A percentile compares a stretch with the other conserved stretches of the same genome.
phyloP scores from a whole-genome alignment of 2,329 filamentous ascomycete genomes.

The Xylariaceae sp. region DNA sequence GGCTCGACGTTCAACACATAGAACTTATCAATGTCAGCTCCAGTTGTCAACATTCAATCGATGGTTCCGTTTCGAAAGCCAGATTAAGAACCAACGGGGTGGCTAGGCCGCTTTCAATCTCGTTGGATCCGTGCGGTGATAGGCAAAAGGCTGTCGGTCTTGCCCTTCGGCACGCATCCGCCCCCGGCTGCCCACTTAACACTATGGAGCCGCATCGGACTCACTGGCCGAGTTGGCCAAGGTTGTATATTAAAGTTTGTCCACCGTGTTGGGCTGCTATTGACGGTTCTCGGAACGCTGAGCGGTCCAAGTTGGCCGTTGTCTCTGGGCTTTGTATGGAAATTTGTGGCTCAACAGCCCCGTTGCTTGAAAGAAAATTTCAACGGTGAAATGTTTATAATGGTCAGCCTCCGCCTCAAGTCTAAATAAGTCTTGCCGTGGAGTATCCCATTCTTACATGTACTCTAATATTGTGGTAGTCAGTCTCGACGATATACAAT shows the following conservation, averaged over 20 bases:
- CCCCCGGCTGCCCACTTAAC: slow-evolving; percentile 11
- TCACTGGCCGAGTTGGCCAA: slow-evolving; percentile 2
- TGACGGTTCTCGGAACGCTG: slow-evolving; percentile 14
- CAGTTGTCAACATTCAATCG: too few species aligned
- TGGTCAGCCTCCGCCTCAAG: too few species aligned
- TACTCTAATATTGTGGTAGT: too few species aligned
- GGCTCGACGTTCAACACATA: too few species aligned
- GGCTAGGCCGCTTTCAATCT: not conserved
- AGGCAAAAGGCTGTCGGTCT: slow-evolving; percentile 17
- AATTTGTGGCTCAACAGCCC: too few species aligned
- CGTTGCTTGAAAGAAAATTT: too few species aligned
- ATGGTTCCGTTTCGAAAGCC: not conserved
- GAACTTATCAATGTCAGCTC: too few species aligned
- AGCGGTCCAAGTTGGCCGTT: not conserved
- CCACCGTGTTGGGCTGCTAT: not conserved
- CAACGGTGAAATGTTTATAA: too few species aligned
- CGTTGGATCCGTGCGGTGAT: not conserved
- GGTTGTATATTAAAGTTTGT: slow-evolving; percentile 2
- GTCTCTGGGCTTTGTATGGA: not conserved
- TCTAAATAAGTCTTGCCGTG: too few species aligned
- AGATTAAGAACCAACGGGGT: not conserved
- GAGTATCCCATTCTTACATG: too few species aligned
- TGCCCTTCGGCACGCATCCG: slow-evolving; percentile 4
- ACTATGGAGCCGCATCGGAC: slow-evolving; percentile 8
- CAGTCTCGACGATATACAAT: not conserved